Evolutionary conservation across 768 basidiomycete genomes (phyloP).

Genomic region (Boletus subparvulus): DNA sequence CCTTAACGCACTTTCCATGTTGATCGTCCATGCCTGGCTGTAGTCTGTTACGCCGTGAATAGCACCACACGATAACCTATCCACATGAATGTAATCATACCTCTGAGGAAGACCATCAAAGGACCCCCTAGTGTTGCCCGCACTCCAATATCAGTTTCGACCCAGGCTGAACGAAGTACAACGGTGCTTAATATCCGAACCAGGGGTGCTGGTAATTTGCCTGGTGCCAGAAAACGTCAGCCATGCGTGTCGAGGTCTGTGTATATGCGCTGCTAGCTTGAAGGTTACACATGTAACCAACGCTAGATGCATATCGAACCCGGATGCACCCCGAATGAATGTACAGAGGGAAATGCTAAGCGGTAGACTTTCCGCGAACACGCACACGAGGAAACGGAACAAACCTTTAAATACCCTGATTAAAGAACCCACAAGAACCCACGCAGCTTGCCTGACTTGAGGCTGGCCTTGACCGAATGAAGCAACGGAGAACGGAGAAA

Average conservation of each 20-base stretch:
- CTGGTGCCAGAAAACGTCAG: slow-evolving; percentile 15
- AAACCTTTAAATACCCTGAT: slow-evolving; percentile 48
- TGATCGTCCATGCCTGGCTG: slow-evolving; percentile 59
- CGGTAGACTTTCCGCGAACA: not conserved
- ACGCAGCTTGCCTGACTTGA: slow-evolving; percentile 68
- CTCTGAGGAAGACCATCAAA: slow-evolving; percentile 66
- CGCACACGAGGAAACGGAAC: not conserved
- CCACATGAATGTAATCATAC: slow-evolving; percentile 35
- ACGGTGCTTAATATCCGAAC: slow-evolving; percentile 53
- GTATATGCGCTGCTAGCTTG: not conserved
- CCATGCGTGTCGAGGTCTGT: slow-evolving; percentile 4
- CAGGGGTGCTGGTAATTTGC: slow-evolving; percentile 26
- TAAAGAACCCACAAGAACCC: slow-evolving; percentile 53
- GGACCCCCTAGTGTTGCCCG: slow-evolving; percentile 69
- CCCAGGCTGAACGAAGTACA: slow-evolving; percentile 65
- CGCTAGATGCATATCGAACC: not conserved
- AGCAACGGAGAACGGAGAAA: slow-evolving; percentile 14
- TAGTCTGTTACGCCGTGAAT: slow-evolving; percentile 45
- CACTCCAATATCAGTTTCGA: slow-evolving; percentile 71
- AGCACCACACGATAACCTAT: not conserved
- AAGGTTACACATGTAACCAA: not conserved
- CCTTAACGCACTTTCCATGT: slow-evolving; percentile 13
- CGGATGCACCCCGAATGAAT: not conserved
- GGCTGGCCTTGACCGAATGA: slow-evolving; percentile 64
- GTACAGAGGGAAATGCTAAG: not conserved